Evolutionary conservation across 805 yeast genomes (phyloP), one percentile per base, ranked within the genome.

Genomic region (Teunomyces panamensis): DNA sequence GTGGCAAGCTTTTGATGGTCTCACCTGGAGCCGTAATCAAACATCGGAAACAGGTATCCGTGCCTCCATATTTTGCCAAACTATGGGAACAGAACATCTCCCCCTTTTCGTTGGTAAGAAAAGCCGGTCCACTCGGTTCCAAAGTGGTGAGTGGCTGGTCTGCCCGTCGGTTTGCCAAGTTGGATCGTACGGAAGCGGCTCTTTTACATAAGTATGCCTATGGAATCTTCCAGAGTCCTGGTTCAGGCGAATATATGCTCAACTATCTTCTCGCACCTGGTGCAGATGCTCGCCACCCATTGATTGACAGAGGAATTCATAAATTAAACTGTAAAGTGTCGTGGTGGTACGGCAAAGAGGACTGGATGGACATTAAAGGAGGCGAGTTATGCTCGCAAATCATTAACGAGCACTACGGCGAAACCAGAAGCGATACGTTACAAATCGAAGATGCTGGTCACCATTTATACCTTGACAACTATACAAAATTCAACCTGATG

Each of bases 201-300:
- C 70, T 80, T 5, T 69, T 92, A 54, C 98, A 94, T 60, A 73
- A 75, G 54, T 94, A 94, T 63, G 73, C 92, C 0, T 91, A 92
- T 65, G 80, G 84, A 3, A 88, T 91, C 9, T 94, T 94, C 73
- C 87, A 84, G 54, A 85, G 88, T 6, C 80, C 75, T 3, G 99
- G 99, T 0, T 87, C 95, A 0, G 98, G 98, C 5, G 99, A 92
- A 67, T 92, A 92, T 63, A 84, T 92, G 74, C 71, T 94, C 54
- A 87, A 89, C 55, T 87, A 85, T 59, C 72, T 90, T 14, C 69
- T 92, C 20, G 91, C 89, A 0, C 96, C 97, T 5, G 99, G 98
- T 3, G 98, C 96, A 0, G 80, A 81, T 43, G 96, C 97, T 0
- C 73, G 97, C 51, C 69, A 78, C 56, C 96, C 98, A 1, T 69